A percentile compares a stretch with the other conserved stretches of the same genome.
Conservation (phyloP, 2,329 filamentous ascomycete genomes). For the Colletotrichum sp. region DNA sequence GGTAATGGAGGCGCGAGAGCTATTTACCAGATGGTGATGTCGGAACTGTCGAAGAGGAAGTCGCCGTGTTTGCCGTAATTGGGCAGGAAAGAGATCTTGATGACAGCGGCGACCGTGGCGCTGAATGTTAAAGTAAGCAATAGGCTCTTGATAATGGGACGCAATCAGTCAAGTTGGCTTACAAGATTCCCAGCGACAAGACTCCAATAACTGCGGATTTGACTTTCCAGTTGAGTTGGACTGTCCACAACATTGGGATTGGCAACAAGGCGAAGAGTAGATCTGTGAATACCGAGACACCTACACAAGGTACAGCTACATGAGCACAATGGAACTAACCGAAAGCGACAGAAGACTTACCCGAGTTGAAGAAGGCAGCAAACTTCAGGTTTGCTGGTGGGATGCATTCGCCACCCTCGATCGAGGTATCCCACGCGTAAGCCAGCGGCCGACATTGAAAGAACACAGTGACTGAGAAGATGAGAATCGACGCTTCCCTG, state of each 20-base stretch:
- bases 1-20: not conserved
- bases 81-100: constrained; percentile 29
- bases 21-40: constrained; percentile 32
- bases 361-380: constrained; percentile 30
- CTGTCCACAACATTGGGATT: constrained; percentile 31
- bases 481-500: not conserved
- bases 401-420: constrained; percentile 26
- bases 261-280: constrained; percentile 31
- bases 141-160: too few species aligned
- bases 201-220: constrained; percentile 28
- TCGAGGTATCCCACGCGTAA: constrained; percentile 24
- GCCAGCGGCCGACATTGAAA: constrained; percentile 29
- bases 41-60: constrained; percentile 29
- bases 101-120: constrained; percentile 28
- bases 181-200: constrained; percentile 30
- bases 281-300: constrained; percentile 30
- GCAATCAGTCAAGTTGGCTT: not conserved
- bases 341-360: not conserved
- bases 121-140: not conserved
- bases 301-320: not conserved
- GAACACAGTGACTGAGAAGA: constrained; percentile 26
- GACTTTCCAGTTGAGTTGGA: constrained; percentile 31
- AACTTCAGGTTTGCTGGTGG: constrained; percentile 27
- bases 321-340: not conserved
- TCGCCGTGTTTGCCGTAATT: constrained; percentile 30